These are phyloP conservation scores for Pythium guiyangense DNA, from an alignment of 352 stramenopile species.

Conservation along the genomic window DNA sequence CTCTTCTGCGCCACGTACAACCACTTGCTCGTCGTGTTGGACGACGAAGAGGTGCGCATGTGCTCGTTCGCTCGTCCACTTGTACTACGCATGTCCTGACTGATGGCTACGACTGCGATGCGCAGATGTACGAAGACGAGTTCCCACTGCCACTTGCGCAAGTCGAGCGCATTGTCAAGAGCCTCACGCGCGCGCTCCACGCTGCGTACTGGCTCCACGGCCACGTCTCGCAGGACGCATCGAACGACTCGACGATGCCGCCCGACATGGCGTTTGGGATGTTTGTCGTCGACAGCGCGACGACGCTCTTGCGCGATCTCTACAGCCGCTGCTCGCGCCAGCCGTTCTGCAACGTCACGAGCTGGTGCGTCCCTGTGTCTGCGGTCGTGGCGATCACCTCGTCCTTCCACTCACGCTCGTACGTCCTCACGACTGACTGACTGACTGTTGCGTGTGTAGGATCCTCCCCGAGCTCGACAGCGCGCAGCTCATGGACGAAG, in stretches of 20 bases:
- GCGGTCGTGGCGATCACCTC: conserved; percentile 59
- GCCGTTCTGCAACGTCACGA: too few relatives aligned
- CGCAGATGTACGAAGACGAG: conserved; percentile 63
- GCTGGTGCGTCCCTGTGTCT: background rate
- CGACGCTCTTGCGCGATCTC: conserved; percentile 51
- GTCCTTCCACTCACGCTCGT: conserved; percentile 77
- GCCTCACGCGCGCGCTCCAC: conserved; percentile 46
- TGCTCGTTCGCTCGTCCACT: background rate
- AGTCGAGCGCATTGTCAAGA: conserved; percentile 62
- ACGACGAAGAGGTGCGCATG: conserved; percentile 60
- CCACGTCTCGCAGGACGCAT: conserved; percentile 18
- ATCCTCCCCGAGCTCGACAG: too few relatives aligned
- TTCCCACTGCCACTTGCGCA: conserved; percentile 64
- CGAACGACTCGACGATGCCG: background rate
- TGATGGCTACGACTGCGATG: too few relatives aligned
- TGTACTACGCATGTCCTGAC: too few relatives aligned
- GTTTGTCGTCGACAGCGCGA: too few relatives aligned
- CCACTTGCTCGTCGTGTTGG: conserved; percentile 52
- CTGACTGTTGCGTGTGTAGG: too few relatives aligned
- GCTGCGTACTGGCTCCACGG: conserved; percentile 46
- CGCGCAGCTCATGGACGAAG: too few relatives aligned
- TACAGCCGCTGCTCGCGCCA: conserved; percentile 77
- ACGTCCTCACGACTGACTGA: conserved; percentile 59
- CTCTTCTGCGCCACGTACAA: too few relatives aligned
- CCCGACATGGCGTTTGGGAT: conserved; percentile 20